Percentiles rank a stretch among this genome's conserved stretches.
Evolutionary conservation across 23 red algal genomes (phyloP).

Genomic region (Gracilaria gracilis): DNA sequence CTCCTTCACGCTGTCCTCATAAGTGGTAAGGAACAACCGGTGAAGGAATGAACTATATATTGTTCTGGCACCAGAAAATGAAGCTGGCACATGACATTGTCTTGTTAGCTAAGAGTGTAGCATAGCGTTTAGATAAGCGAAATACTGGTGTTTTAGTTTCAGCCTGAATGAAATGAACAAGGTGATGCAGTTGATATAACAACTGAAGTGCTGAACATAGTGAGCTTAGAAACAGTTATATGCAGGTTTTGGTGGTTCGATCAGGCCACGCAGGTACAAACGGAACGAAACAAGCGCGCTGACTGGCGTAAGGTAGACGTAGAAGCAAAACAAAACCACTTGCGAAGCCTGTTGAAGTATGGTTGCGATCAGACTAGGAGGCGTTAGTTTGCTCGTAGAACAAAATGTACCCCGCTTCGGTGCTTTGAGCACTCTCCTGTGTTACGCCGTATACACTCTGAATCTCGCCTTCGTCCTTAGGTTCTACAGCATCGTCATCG

Average conservation of each 20-base stretch:
- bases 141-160: constrained; percentile 26
- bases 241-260: neutral
- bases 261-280: constrained; percentile 8
- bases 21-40: too few relatives aligned
- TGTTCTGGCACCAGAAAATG: too few relatives aligned
- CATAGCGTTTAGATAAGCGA: constrained; percentile 12
- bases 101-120: too few relatives aligned
- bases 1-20: too few relatives aligned
- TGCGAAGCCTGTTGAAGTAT: neutral
- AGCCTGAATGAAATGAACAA: constrained; percentile 20
- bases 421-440: constrained; percentile 72
- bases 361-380: constrained; percentile 8
- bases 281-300: constrained; percentile 1
- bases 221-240: constrained; percentile 18
- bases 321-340: constrained; percentile 6
- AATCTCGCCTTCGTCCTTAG: constrained; percentile 93
- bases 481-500: constrained; percentile 97
- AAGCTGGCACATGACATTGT: too few relatives aligned
- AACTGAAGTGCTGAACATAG: constrained; percentile 11
- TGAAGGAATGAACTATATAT: too few relatives aligned
- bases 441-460: constrained; percentile 93
- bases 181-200: neutral
- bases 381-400: constrained; percentile 79
- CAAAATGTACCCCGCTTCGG: constrained; percentile 94
- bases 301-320: neutral